Conservation (phyloP, 352 stramenopile genomes). For the Phytophthora macrochlamydospora region DNA sequence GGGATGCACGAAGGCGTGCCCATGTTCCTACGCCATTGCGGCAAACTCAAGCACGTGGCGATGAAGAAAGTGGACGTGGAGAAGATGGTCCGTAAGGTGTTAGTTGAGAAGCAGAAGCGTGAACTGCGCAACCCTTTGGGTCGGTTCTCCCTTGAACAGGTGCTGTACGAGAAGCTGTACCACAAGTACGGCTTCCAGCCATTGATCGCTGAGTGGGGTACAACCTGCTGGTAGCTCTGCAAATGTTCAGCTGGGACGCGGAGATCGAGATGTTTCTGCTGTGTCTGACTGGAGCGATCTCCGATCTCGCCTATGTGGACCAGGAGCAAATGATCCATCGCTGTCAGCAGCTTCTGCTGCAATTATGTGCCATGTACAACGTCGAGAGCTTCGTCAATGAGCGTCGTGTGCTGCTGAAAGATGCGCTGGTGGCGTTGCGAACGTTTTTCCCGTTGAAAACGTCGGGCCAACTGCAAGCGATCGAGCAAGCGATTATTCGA, state of each 20-base stretch:
- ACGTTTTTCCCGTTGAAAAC: conserved; percentile 87
- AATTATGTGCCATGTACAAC: conserved; percentile 54
- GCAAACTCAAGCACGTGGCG: conserved; percentile 61
- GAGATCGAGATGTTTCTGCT: conserved; percentile 83
- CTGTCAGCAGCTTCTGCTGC: conserved; percentile 56
- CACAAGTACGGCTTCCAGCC: conserved; percentile 85
- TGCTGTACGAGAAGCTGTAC: conserved; percentile 79
- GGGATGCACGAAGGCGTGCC: conserved; percentile 64
- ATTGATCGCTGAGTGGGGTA: conserved; percentile 86
- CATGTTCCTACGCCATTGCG: conserved; percentile 75
- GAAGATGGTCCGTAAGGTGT: conserved; percentile 70
- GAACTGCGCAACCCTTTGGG: conserved; percentile 56
- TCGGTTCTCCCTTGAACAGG: conserved; percentile 58
- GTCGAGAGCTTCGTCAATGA: conserved; percentile 64
- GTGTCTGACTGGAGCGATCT: conserved; percentile 69
- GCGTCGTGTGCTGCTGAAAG: conserved; percentile 67
- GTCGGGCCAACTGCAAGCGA: conserved; percentile 66
- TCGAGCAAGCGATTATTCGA: conserved; percentile 78
- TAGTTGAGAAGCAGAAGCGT: conserved; percentile 75
- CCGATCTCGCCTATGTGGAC: conserved; percentile 71
- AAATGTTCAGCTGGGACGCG: conserved; percentile 72
- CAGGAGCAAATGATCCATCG: conserved; percentile 68
- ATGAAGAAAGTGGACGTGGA: conserved; percentile 80
- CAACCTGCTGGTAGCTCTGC: conserved; percentile 76
- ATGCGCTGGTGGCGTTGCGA: conserved; percentile 68